Conservation (phyloP, 768 basidiomycete species). For the Podaxis mareebaensis region DNA sequence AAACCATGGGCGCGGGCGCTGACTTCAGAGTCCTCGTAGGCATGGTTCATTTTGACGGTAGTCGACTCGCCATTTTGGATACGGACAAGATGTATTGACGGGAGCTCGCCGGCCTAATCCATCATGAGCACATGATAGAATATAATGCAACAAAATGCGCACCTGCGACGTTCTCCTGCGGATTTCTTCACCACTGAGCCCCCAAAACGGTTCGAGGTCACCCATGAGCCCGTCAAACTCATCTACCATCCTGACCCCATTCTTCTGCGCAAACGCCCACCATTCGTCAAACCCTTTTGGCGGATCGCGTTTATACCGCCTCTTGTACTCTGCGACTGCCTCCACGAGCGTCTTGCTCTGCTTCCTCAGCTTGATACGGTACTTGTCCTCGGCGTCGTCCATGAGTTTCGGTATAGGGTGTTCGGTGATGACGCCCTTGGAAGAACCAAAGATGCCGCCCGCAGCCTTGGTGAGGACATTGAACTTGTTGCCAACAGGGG, state of each 20-base stretch:
- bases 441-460: conserved; percentile 19
- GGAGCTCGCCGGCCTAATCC: conserved; percentile 67
- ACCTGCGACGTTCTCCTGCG: conserved; percentile 64
- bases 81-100: conserved; percentile 87
- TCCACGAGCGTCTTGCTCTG: conserved; percentile 81
- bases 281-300: conserved; percentile 91
- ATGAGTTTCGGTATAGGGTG: conserved; percentile 90
- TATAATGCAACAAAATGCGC: not conserved
- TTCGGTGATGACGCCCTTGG: conserved; percentile 24
- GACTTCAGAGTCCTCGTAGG: conserved; percentile 64
- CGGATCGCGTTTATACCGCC: conserved; percentile 75
- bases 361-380: conserved; percentile 58
- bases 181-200: conserved; percentile 69
- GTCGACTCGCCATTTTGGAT: conserved; percentile 62
- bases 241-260: conserved; percentile 79
- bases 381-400: conserved; percentile 78
- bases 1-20: conserved; percentile 81
- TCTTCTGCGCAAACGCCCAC: conserved; percentile 77
- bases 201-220: conserved; percentile 88
- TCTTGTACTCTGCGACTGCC: conserved; percentile 81
- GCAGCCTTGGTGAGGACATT: conserved; percentile 22
- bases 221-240: conserved; percentile 82
- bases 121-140: not conserved
- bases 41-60: conserved; percentile 59
- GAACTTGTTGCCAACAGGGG: conserved; percentile 21